Base-by-base conservation (phyloP, 2,329 filamentous ascomycete genomes). In the Xylariomycetidae sp. region DNA sequence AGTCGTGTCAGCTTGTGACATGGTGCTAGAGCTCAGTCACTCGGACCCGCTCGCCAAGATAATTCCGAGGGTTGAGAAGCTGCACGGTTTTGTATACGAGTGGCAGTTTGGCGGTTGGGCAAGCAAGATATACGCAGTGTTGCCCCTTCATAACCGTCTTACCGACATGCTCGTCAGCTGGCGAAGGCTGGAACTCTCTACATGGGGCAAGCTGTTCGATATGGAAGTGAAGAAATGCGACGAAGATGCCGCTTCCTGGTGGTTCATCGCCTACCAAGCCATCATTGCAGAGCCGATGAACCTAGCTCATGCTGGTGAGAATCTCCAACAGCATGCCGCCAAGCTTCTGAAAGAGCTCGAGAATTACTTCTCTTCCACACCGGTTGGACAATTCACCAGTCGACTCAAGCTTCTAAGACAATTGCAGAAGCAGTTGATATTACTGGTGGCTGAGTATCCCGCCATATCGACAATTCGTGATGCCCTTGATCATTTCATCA, bases 221-320 rank as follows among this genome's bases (percentile, higher is more conserved):
- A 79, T 85, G 57, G 92, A 98, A 58, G 72, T 80, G 23, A 71
- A 77, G 33, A 88, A 84, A 49, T 88, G 82, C 48, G 69, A 81
- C 15, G 75, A 86, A 30, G 82, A 88, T 51, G 88, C 90, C 3
- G 82, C 80, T 49, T 82, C 84, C 12, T 98, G 92, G 92, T 98
- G 89, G 82, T 98, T 96, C 50, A 74, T 97, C 39, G 88, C 90
- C 1, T 98, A 96, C 51, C 88, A 97, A 59, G 87, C 83, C 4
- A 77, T 94, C 26, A 74, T 98, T 46, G 82, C 80, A 3, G 82
- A 81, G 8, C 84, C 89, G 0, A 67, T 86, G 34, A 73, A 77
- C 14, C 71, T 90, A 40, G 66, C 74, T 1, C 70, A 77, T 36
- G 69, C 73, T 16, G 70, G 67, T 1, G 61, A 74, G 15, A 74